Base-by-base conservation (phyloP, 2,329 filamentous ascomycete species). In the Botryosphaeria agaves region DNA sequence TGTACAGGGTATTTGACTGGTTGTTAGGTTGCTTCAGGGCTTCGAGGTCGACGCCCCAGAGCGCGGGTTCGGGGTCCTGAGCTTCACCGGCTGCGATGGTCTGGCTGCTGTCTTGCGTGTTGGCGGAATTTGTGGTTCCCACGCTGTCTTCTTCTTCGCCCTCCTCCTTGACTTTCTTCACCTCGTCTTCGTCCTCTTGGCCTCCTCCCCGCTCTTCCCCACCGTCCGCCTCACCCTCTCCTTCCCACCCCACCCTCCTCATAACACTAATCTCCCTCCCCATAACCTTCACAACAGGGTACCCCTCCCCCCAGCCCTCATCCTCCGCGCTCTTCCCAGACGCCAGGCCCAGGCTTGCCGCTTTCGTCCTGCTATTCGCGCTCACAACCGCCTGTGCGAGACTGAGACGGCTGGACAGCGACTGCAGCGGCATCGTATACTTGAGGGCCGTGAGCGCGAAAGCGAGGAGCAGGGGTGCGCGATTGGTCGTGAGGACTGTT, bases 361-460 rank as follows among this genome's bases (percentile, higher is more conserved):
- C 83, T 52, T 85, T 85, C 20, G 69, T 72, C 38, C 74, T 69
- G 36, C 78, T 83, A 46, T 87, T 89, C 17, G 73, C 72, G 46
- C 80, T 85, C 11, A 91, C 79, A 1, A 89, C 74, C 0, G 80
- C 82, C 51, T 92, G 83, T 0, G 76, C 80, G 14, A 93, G 58
- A 46, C 82, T 91, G 14, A 92, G 57, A 28, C 81, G 65, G 47
- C 81, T 87, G n/a, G 80, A 89, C 3, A 76, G 62, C 3, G 83
- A 83, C 47, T 93, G 84, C 40, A 80, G 75, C 0, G 83, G 79
- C 76, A 85, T 87, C 0, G 81, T 91, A 46, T 77, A 74, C 27
- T 78, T 75, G 28, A 91, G 49, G 29, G 87, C 48, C 35, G 72
- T 69, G 9, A 83, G 68, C 1, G 77, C 73, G 51, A 91, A 91